These are phyloP conservation scores for Penicillium nordicum DNA, from an alignment of 2,329 filamentous ascomycete genomes.

Conservation along the genomic window DNA sequence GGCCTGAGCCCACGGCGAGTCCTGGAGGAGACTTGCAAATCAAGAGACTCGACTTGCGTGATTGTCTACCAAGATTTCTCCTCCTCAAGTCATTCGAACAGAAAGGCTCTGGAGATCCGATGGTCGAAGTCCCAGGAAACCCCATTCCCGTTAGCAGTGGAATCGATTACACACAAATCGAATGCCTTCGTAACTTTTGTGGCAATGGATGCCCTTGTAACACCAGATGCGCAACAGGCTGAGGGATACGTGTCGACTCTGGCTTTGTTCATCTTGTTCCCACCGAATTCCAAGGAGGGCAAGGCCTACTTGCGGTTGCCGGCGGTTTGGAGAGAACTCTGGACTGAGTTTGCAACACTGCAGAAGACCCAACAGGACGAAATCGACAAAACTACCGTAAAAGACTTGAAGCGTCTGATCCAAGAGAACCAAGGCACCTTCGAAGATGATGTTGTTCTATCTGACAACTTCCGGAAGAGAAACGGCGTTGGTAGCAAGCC, in stretches of 20 bases:
- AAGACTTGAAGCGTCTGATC: slow-evolving; percentile 53
- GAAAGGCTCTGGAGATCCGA: slow-evolving; percentile 68
- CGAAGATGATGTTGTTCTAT: slow-evolving; percentile 71
- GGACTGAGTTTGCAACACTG: slow-evolving; percentile 69
- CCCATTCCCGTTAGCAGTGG: slow-evolving; percentile 43
- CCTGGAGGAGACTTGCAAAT: slow-evolving; percentile 82
- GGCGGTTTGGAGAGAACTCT: slow-evolving; percentile 77
- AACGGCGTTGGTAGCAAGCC: slow-evolving; percentile 34
- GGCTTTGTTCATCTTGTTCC: slow-evolving; percentile 77
- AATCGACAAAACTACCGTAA: slow-evolving; percentile 65
- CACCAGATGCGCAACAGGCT: slow-evolving; percentile 74
- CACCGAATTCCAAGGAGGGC: slow-evolving; percentile 75
- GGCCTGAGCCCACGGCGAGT: slow-evolving; percentile 73
- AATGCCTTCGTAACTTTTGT: slow-evolving; percentile 54
- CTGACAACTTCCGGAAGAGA: slow-evolving; percentile 66
- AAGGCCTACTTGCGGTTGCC: slow-evolving; percentile 78
- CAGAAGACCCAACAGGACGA: slow-evolving; percentile 69
- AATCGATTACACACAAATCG: slow-evolving; percentile 45
- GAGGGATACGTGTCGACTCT: slow-evolving; percentile 81
- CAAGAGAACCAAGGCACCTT: slow-evolving; percentile 44
- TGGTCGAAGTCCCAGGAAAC: slow-evolving; percentile 74
- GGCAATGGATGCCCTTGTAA: slow-evolving; percentile 71
- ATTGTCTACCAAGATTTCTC: slow-evolving; percentile 69
- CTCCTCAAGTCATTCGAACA: slow-evolving; percentile 68
- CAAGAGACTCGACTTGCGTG: slow-evolving; percentile 61